Base-by-base conservation (phyloP, 2,329 filamentous ascomycete genomes). In the Fusarium sp. region DNA sequence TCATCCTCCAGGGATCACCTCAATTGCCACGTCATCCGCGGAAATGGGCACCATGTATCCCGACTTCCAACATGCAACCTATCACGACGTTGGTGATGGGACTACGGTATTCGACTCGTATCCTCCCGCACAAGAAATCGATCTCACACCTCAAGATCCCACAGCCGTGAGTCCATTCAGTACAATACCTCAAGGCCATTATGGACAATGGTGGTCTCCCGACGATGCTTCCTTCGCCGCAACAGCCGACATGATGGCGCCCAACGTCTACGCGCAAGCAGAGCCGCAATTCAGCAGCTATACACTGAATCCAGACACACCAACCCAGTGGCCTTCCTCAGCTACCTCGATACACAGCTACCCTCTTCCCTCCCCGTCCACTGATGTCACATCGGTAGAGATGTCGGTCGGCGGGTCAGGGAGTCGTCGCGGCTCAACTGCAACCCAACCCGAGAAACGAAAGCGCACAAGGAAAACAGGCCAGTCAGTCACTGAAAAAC, bases 21-120 rank as follows among this genome's bases (percentile, higher is more conserved):
- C 25, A 18, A 45, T 31, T 5, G 3, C 23, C 7, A 2, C 25
- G 9, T 4, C 2, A 6, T 20, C 10, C 1, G 25, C 4, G 17
- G 15, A 11, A 3, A 58, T 41, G 49, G 11, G 15, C 14, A 36
- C 49, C 5, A 14, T 47, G 7, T 18, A 47, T 15, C 35, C 41
- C 27, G 6, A 1, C 9, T 15, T 35, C 7, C 15, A n/a, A 0
- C 9, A 35, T 3, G 4, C n/a, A 9, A 3, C 23, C 2, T 4
- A 53, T 4, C 25, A 45, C 6, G 14, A n/a, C 4, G 20, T 8
- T 7, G 5, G 11, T 2, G 29, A 29, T 4, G 35, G 33, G 11
- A 4, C 9, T 4, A 31, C 9, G 0, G 2, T 11, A 5, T 36
- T 25, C 9, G 37, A 57, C 5, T 8, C 8, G n/a, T 56, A 18